phyloP scores from a whole-genome alignment of 2,329 filamentous ascomycete genomes.

The Podosphaera xanthii region DNA sequence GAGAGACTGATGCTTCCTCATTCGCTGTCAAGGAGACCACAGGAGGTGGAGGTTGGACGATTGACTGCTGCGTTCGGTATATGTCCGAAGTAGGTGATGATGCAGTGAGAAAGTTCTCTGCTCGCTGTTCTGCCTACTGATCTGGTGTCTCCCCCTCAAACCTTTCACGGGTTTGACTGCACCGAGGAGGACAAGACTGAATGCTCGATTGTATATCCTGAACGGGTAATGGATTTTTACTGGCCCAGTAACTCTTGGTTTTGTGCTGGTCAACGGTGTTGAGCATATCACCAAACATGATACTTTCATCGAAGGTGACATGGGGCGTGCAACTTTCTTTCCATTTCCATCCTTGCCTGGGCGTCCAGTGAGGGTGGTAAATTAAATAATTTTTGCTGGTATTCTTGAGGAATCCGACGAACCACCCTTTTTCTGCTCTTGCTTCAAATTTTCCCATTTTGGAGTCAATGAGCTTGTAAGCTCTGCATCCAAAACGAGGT shows the following conservation, averaged over 20 bases:
- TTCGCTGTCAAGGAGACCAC: background rate
- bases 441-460: background rate
- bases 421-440: background rate
- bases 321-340: background rate
- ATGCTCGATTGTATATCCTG: background rate
- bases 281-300: background rate
- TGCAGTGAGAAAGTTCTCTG: background rate
- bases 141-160: background rate
- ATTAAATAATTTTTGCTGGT: too few relatives aligned
- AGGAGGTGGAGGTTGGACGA: background rate
- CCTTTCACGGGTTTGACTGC: background rate
- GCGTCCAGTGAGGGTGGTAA: slow-evolving; percentile 1
- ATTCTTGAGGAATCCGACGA: background rate
- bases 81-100: background rate
- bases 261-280: background rate
- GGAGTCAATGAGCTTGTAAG: background rate
- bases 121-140: background rate
- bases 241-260: background rate
- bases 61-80: background rate
- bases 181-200: background rate
- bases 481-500: background rate
- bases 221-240: background rate
- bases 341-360: background rate
- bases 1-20: background rate
- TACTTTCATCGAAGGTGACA: background rate